phyloP scores from a whole-genome alignment of 225 moss, liverwort and hornwort species.

The Pseudoscleropodium purum region DNA sequence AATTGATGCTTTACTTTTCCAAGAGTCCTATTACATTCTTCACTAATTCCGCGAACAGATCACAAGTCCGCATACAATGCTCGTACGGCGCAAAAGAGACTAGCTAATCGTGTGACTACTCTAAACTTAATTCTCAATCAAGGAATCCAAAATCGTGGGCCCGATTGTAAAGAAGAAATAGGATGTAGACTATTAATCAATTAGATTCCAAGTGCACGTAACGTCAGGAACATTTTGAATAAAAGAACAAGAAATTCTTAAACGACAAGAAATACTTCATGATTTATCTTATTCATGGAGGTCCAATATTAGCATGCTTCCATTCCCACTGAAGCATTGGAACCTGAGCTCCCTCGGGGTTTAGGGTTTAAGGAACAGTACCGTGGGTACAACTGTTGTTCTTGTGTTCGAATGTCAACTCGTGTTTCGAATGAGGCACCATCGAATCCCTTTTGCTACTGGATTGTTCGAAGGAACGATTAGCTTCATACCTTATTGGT shows the following conservation, averaged over 20 bases:
- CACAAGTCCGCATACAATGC: background rate
- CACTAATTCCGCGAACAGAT: background rate
- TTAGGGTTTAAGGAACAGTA: background rate
- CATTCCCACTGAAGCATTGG: background rate
- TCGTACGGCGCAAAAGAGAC: background rate
- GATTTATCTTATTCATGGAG: background rate
- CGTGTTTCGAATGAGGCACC: background rate
- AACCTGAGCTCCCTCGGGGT: background rate
- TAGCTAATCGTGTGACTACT: background rate
- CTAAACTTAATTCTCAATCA: background rate
- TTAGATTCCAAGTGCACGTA: background rate
- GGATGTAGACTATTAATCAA: background rate
- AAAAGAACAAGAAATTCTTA: too few species aligned
- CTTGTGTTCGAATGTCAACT: background rate
- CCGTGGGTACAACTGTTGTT: too few species aligned
- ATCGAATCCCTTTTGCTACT: background rate
- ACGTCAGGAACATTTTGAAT: background rate
- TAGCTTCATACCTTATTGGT: background rate
- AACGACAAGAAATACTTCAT: background rate
- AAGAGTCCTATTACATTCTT: background rate
- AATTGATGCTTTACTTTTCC: background rate
- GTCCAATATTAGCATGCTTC: background rate
- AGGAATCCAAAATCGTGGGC: background rate
- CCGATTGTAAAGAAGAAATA: background rate
- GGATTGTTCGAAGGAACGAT: background rate